These are phyloP conservation scores for Aspergillus hortae DNA, from an alignment of 2,329 filamentous ascomycete species.

Conservation along the genomic window DNA sequence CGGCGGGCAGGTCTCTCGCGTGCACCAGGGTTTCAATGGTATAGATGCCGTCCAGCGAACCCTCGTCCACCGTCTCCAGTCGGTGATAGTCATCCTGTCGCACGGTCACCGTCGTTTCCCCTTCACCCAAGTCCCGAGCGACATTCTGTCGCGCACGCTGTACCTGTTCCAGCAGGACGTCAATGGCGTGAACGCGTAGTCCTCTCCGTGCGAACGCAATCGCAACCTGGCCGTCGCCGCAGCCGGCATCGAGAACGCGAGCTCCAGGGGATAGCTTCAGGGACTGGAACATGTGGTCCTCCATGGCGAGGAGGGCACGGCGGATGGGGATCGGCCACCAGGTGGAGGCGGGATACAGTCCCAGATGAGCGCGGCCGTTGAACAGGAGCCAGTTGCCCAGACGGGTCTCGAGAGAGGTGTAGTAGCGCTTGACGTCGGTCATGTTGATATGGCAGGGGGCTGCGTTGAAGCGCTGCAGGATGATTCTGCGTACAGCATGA, in stretches of 20 bases:
- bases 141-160: constrained; percentile 30
- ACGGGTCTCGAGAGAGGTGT: constrained; percentile 8
- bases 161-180: constrained; percentile 48
- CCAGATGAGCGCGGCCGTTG: constrained; percentile 49
- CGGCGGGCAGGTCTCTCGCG: constrained; percentile 43
- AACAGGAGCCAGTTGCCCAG: constrained; percentile 31
- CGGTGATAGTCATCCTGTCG: constrained; percentile 49
- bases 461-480: not conserved
- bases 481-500: not conserved
- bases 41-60: constrained; percentile 48
- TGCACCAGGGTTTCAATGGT: constrained; percentile 54
- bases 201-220: constrained; percentile 44
- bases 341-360: constrained; percentile 44
- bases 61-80: constrained; percentile 35
- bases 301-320: constrained; percentile 46
- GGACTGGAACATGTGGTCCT: constrained; percentile 43
- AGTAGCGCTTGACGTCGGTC: constrained; percentile 8
- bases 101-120: constrained; percentile 28
- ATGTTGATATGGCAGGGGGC: not conserved
- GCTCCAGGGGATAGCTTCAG: constrained; percentile 38
- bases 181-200: constrained; percentile 45
- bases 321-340: constrained; percentile 48
- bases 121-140: not conserved
- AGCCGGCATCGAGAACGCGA: constrained; percentile 50
- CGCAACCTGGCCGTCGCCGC: constrained; percentile 50